Evolutionary conservation across 495 filamentous ascomycete genomes (phyloP).

Genomic region (Xylaria longipes): DNA sequence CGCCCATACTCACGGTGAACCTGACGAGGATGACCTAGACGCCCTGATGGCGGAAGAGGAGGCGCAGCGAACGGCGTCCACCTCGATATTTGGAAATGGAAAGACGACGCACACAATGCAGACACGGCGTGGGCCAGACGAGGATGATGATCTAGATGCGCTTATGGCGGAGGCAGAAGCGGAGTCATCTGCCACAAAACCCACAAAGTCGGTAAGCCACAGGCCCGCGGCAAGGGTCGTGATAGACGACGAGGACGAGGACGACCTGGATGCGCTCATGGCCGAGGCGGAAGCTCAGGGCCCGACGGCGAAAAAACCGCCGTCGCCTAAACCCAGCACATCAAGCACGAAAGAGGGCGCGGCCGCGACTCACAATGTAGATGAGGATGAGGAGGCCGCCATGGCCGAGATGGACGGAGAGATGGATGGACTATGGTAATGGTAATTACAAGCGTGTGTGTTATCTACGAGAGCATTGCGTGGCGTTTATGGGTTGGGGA

Average conservation of each 20-base stretch:
- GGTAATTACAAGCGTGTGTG: neutral
- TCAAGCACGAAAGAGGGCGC: constrained; percentile 24
- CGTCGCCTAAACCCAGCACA: neutral
- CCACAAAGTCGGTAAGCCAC: constrained; percentile 25
- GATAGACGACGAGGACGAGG: constrained; percentile 32
- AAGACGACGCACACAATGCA: neutral
- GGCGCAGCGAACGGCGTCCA: constrained; percentile 33
- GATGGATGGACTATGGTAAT: constrained; percentile 67
- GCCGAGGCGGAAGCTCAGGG: constrained; percentile 41
- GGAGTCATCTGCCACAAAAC: constrained; percentile 23
- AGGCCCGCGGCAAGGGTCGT: neutral
- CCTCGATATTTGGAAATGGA: constrained; percentile 45
- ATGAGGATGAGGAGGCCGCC: constrained; percentile 68
- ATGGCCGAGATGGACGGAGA: constrained; percentile 72
- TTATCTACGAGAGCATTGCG: constrained; percentile 18
- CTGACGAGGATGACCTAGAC: constrained; percentile 58
- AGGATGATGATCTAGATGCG: constrained; percentile 59
- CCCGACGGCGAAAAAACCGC: constrained; percentile 13
- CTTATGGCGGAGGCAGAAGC: constrained; percentile 57
- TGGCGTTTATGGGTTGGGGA: constrained; percentile 15
- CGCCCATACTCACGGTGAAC: constrained; percentile 36
- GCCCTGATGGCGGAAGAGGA: constrained; percentile 57
- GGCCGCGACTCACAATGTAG: constrained; percentile 35
- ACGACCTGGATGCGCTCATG: constrained; percentile 56
- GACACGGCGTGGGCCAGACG: constrained; percentile 30